A percentile compares a stretch with the other conserved stretches of the same genome.
phyloP scores from a whole-genome alignment of 805 yeast species.

The Teunomyces funiuensis region DNA sequence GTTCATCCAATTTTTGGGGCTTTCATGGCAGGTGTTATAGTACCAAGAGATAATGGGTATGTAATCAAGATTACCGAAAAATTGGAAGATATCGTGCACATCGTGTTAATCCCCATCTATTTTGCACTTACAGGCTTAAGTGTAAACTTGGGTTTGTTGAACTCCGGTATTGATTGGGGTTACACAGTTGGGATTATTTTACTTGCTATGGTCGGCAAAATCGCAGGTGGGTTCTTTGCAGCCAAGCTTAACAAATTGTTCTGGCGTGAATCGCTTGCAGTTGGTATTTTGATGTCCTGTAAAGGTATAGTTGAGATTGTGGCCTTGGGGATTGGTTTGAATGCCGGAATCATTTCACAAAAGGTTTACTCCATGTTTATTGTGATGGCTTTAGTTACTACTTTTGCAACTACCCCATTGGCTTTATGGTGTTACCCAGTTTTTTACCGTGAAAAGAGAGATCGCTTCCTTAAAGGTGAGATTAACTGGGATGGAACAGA shows the following conservation, averaged over 20 bases:
- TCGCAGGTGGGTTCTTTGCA: slow-evolving; percentile 64
- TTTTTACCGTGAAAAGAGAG: slow-evolving; percentile 53
- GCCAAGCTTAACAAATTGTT: slow-evolving; percentile 60
- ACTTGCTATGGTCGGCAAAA: slow-evolving; percentile 67
- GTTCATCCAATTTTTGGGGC: slow-evolving; percentile 89
- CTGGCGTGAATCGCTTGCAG: slow-evolving; percentile 75
- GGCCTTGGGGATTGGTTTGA: slow-evolving; percentile 70
- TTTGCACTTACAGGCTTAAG: slow-evolving; percentile 79
- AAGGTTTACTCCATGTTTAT: slow-evolving; percentile 78
- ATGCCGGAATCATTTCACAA: slow-evolving; percentile 63
- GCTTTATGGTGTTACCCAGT: slow-evolving; percentile 63
- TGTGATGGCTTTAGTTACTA: slow-evolving; percentile 76
- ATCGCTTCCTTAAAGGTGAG: slow-evolving; percentile 26
- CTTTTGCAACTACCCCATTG: slow-evolving; percentile 78
- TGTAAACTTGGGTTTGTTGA: slow-evolving; percentile 63
- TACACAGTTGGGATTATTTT: slow-evolving; percentile 65
- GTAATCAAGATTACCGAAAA: slow-evolving; percentile 69
- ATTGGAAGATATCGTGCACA: slow-evolving; percentile 74
- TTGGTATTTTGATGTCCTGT: slow-evolving; percentile 83
- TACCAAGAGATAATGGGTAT: slow-evolving; percentile 75
- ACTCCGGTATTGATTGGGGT: slow-evolving; percentile 74
- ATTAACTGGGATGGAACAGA: slow-evolving; percentile 27
- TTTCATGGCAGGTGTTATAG: slow-evolving; percentile 70
- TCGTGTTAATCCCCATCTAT: slow-evolving; percentile 71
- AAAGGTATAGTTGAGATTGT: slow-evolving; percentile 87